Evolutionary conservation across 495 filamentous ascomycete genomes (phyloP).

Genomic region (Aspergillus diversus): DNA sequence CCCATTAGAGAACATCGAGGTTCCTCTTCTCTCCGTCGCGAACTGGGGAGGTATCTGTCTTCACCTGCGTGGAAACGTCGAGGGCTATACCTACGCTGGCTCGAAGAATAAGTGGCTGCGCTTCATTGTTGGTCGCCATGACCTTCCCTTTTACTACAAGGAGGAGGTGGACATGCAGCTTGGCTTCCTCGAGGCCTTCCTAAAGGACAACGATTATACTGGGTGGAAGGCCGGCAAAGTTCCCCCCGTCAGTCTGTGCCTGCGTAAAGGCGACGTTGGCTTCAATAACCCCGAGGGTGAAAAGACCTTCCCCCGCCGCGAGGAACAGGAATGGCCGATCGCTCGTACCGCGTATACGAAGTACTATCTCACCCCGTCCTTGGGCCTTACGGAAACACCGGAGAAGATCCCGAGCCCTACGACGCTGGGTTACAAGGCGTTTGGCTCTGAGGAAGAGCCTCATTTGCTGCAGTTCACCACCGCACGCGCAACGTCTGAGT

Average conservation of each 20-base stretch:
- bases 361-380: conserved; percentile 45
- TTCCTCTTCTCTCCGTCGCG: conserved; percentile 62
- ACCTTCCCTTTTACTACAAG: conserved; percentile 66
- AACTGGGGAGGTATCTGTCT: conserved; percentile 66
- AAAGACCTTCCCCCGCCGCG: conserved; percentile 42
- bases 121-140: conserved; percentile 64
- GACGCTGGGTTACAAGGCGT: not conserved
- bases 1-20: conserved; percentile 56
- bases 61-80: conserved; percentile 66
- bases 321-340: conserved; percentile 61
- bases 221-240: conserved; percentile 54
- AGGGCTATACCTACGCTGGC: conserved; percentile 58
- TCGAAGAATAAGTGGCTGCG: conserved; percentile 63
- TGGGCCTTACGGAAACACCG: not conserved
- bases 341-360: conserved; percentile 54
- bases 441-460: not conserved
- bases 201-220: conserved; percentile 56
- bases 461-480: conserved; percentile 49
- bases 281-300: conserved; percentile 56
- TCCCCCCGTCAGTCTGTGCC: conserved; percentile 49
- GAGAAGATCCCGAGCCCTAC: conserved; percentile 31
- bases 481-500: conserved; percentile 48
- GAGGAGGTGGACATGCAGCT: conserved; percentile 61
- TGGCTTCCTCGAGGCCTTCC: conserved; percentile 63
- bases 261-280: conserved; percentile 59